A percentile compares a stretch with the other conserved stretches of the same genome.
Conservation (phyloP, 345 rosid genomes). For the Iberis pinnata region DNA sequence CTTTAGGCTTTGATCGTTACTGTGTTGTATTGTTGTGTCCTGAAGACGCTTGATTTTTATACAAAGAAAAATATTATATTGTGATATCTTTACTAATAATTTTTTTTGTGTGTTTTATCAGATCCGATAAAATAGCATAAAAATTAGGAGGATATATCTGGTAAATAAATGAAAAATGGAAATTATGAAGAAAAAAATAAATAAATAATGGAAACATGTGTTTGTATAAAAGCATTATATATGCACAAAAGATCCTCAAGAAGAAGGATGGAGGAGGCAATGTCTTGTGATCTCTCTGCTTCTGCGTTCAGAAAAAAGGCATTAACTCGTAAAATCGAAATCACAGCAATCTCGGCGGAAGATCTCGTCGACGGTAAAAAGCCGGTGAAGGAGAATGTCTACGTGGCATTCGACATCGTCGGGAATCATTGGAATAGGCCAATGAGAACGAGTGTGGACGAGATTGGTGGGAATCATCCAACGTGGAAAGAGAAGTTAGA, state of each 20-base stretch:
- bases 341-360: slow-evolving; percentile 24
- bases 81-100: no score
- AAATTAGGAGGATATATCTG: no score
- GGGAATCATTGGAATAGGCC: background rate
- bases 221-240: no score
- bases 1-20: no score
- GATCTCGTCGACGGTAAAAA: background rate
- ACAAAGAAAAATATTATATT: no score
- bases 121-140: no score
- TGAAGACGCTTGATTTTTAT: no score
- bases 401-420: slow-evolving; percentile 9
- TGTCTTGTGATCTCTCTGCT: background rate
- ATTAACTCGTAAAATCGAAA: slow-evolving; percentile 11
- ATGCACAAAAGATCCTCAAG: background rate
- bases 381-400: slow-evolving; percentile 12
- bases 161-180: no score
- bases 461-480: slow-evolving; percentile 6
- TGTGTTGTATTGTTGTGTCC: no score
- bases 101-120: no score
- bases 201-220: background rate
- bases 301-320: background rate
- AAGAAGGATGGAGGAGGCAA: background rate
- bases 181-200: background rate
- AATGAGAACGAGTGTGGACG: slow-evolving; percentile 8
- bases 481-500: slow-evolving; percentile 18